A percentile compares a stretch with the other conserved stretches of the same genome.
Evolutionary conservation across 2,329 filamentous ascomycete genomes (phyloP).

Genomic region (Penicillium sp.): DNA sequence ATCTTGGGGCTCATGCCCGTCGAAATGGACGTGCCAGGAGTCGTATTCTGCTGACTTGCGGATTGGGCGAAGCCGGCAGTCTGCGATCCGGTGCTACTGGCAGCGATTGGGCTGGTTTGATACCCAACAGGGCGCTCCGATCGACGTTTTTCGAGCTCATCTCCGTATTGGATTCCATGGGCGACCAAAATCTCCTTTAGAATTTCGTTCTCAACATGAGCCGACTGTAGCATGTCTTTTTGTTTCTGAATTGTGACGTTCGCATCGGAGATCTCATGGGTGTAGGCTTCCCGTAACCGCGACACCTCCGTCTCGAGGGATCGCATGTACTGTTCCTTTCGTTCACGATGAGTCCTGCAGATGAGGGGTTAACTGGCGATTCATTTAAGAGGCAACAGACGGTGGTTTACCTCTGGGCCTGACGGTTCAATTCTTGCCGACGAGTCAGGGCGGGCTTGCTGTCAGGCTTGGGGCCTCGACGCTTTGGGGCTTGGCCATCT

Average conservation of each 20-base stretch:
- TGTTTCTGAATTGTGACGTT: conserved; percentile 56
- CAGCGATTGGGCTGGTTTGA: conserved; percentile 43
- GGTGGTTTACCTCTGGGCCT: conserved; percentile 78
- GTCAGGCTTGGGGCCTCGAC: conserved; percentile 91
- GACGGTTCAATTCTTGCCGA: conserved; percentile 88
- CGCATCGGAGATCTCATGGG: conserved; percentile 65
- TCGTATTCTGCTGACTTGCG: conserved; percentile 27
- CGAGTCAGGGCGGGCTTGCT: conserved; percentile 91
- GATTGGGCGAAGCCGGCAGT: conserved; percentile 25
- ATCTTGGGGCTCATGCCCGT: conserved; percentile 31
- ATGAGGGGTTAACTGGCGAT: conserved; percentile 12
- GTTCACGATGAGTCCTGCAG: conserved; percentile 84
- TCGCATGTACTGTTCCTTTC: conserved; percentile 95
- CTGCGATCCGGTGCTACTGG: conserved; percentile 38
- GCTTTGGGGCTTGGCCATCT: conserved; percentile 85
- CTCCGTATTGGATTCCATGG: conserved; percentile 59
- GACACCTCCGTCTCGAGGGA: conserved; percentile 88
- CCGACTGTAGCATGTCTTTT: conserved; percentile 69
- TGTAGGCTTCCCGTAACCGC: conserved; percentile 70
- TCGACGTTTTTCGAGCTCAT: conserved; percentile 43
- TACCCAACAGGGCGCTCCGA: conserved; percentile 27
- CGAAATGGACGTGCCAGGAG: conserved; percentile 35
- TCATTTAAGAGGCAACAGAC: neutral
- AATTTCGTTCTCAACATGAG: conserved; percentile 75
- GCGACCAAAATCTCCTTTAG: conserved; percentile 62